phyloP scores from a whole-genome alignment of 768 basidiomycete genomes.

The Lactifluus subvellereus region DNA sequence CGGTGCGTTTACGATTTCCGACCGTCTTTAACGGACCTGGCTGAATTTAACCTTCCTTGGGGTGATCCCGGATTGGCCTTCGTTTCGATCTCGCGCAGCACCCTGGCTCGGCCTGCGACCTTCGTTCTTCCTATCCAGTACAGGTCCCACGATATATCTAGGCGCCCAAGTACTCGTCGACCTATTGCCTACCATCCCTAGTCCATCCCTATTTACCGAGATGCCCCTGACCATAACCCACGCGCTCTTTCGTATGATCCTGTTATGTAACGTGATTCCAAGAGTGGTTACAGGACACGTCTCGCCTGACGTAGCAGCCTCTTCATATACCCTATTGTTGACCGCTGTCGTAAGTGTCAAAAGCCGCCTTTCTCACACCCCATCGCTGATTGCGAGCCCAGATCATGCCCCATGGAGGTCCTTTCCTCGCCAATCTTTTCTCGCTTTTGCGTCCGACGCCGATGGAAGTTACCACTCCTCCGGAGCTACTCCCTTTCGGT shows the following conservation, averaged over 20 bases:
- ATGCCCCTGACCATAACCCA: constrained; percentile 21
- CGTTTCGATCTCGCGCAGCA: background rate
- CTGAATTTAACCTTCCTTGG: background rate
- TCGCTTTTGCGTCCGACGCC: constrained; percentile 71
- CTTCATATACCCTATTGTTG: constrained; percentile 20
- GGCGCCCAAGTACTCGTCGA: constrained; percentile 18
- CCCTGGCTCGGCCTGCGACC: constrained; percentile 24
- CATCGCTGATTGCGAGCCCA: constrained; percentile 1
- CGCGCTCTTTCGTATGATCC: constrained; percentile 16
- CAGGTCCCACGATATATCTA: constrained; percentile 6
- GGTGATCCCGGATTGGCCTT: background rate
- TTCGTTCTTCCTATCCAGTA: constrained; percentile 21
- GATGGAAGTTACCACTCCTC: constrained; percentile 64
- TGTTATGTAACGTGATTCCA: constrained; percentile 21
- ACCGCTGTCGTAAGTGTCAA: constrained; percentile 14
- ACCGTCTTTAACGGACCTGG: background rate
- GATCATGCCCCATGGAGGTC: constrained; percentile 45
- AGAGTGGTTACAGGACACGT: constrained; percentile 13
- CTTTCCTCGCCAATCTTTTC: constrained; percentile 71
- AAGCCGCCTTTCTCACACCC: background rate
- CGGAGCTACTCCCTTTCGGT: constrained; percentile 74
- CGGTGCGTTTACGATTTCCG: constrained; percentile 12
- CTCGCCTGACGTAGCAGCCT: constrained; percentile 16
- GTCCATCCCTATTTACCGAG: constrained; percentile 13
- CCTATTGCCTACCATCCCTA: constrained; percentile 16